phyloP scores from a whole-genome alignment of 305 asterid species.

The Ilex paraguariensis region DNA sequence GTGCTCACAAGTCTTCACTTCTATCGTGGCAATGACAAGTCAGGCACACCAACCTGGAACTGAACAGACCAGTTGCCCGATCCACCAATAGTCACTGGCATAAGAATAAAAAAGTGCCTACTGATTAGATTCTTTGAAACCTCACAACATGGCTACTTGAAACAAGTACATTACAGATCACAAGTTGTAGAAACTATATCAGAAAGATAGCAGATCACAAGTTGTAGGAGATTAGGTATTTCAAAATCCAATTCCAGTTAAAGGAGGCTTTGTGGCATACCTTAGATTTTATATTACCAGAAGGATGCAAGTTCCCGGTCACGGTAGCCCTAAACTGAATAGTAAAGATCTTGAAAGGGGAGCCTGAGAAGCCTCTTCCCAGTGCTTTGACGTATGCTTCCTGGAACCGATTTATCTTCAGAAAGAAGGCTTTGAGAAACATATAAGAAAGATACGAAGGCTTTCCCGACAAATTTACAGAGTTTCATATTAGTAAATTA shows the following conservation, averaged over 20 bases:
- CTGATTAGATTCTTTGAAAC: no score
- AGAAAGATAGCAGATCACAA: background rate
- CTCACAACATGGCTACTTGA: background rate
- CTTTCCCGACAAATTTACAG: background rate
- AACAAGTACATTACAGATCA: background rate
- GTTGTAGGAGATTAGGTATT: background rate
- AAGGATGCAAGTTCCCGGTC: slow-evolving; percentile 9
- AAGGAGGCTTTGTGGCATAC: slow-evolving; percentile 21
- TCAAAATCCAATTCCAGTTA: no score
- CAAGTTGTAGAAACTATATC: background rate
- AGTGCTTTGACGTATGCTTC: slow-evolving; percentile 95
- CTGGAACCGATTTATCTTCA: slow-evolving; percentile 28
- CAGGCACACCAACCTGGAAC: no score
- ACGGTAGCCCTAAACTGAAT: slow-evolving; percentile 27
- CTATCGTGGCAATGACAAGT: no score
- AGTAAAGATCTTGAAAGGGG: slow-evolving; percentile 82
- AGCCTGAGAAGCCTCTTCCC: slow-evolving; percentile 85
- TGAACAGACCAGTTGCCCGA: no score
- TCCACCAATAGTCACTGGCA: no score
- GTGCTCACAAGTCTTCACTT: no score
- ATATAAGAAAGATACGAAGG: background rate
- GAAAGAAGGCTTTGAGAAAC: background rate
- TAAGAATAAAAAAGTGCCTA: no score
- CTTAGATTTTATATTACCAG: slow-evolving; percentile 29
- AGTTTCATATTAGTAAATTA: background rate